These are phyloP conservation scores for Cladophialophora bantiana DNA, from an alignment of 2,329 filamentous ascomycete genomes.

Conservation along the genomic window DNA sequence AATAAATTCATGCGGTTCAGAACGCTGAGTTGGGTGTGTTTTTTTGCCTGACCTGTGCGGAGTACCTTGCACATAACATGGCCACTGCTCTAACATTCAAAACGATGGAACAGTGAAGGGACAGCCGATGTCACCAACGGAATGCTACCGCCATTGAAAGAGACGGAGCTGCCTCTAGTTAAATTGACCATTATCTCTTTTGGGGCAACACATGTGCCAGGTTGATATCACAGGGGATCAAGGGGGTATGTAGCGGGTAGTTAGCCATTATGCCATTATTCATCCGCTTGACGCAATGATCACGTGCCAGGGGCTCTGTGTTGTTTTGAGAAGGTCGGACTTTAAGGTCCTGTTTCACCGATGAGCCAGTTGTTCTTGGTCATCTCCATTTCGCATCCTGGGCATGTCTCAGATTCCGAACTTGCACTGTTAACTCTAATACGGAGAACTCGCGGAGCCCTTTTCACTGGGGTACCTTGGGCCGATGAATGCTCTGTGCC, in stretches of 20 bases:
- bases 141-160: too few relatives aligned
- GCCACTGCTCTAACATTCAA: too few relatives aligned
- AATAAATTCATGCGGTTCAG: neutral
- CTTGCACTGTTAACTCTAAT: slow-evolving; percentile 3
- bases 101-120: too few relatives aligned
- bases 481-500: neutral
- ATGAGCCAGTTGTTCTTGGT: neutral
- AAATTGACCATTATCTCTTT: neutral
- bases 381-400: slow-evolving; percentile 4
- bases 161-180: too few relatives aligned
- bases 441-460: neutral
- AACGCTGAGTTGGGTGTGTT: neutral
- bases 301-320: slow-evolving; percentile 9
- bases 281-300: neutral
- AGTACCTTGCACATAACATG: too few relatives aligned
- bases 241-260: too few relatives aligned
- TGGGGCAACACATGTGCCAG: neutral
- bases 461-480: neutral
- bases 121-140: too few relatives aligned
- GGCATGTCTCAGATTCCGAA: slow-evolving; percentile 14
- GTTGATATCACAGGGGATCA: neutral
- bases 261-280: neutral
- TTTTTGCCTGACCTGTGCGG: neutral
- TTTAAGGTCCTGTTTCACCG: slow-evolving; percentile 8
- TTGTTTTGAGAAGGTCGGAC: slow-evolving; percentile 2